These are phyloP conservation scores for Oryza longistaminata DNA, from an alignment of 176 grass and related monocot species.

Conservation along the genomic window DNA sequence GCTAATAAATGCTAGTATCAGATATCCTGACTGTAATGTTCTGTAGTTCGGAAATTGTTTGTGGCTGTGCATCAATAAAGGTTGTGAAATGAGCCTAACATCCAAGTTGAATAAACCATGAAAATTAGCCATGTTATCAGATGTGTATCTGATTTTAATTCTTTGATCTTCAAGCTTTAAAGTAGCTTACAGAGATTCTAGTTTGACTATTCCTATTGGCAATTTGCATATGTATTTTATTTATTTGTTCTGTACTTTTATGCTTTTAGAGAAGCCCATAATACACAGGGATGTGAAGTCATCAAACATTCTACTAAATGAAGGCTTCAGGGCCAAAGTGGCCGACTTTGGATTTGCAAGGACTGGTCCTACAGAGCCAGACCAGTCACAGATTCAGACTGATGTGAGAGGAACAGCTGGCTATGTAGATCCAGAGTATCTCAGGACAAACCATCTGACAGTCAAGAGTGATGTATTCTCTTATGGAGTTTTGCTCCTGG, in stretches of 20 bases:
- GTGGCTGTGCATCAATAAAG: not conserved
- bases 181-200: not conserved
- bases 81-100: not conserved
- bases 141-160: conserved; percentile 2
- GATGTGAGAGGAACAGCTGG: conserved; percentile 86
- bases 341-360: conserved; percentile 95
- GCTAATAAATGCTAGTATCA: not conserved
- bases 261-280: conserved; percentile 84
- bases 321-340: conserved; percentile 87
- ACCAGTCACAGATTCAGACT: conserved; percentile 80
- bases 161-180: conserved; percentile 4
- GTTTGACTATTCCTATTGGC: conserved; percentile 3
- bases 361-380: conserved; percentile 73
- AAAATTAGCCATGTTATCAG: not conserved
- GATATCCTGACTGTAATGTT: not conserved
- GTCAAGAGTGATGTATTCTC: conserved; percentile 95
- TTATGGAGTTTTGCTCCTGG: conserved; percentile 88
- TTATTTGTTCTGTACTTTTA: conserved; percentile 19
- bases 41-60: not conserved
- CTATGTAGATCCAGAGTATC: conserved; percentile 92
- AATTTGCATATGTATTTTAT: not conserved
- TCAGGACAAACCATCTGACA: conserved; percentile 74
- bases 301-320: conserved; percentile 86
- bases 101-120: not conserved
- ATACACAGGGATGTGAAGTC: conserved; percentile 97